These are phyloP conservation scores for Pyrenula massariospora DNA, from an alignment of 495 filamentous ascomycete genomes.

Conservation along the genomic window DNA sequence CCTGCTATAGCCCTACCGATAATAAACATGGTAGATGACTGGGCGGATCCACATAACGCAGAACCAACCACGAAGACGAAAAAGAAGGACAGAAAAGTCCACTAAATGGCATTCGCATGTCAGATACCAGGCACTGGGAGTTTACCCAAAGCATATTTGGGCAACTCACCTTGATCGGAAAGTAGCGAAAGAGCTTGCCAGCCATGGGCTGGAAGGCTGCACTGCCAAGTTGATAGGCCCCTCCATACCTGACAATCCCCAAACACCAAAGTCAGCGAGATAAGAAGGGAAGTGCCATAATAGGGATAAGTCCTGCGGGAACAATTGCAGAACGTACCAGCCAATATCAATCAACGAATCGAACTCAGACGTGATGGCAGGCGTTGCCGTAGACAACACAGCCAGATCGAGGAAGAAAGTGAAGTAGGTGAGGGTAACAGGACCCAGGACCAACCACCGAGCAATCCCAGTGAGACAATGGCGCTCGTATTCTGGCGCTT, in stretches of 20 bases:
- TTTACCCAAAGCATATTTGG: constrained; percentile 4
- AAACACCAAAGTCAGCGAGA: not conserved
- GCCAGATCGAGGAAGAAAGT: constrained; percentile 18
- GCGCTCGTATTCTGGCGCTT: not conserved
- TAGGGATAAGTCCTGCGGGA: not conserved
- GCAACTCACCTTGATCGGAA: constrained; percentile 15
- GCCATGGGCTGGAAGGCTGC: constrained; percentile 16
- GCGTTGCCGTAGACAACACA: constrained; percentile 17
- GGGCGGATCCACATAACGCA: constrained; percentile 27
- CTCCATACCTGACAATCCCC: constrained; percentile 12
- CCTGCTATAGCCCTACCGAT: constrained; percentile 32
- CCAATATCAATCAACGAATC: constrained; percentile 18
- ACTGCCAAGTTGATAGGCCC: constrained; percentile 17
- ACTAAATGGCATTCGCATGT: constrained; percentile 8
- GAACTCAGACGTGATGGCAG: constrained; percentile 18
- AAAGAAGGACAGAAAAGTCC: constrained; percentile 23
- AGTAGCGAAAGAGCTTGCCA: constrained; percentile 19
- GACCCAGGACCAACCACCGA: constrained; percentile 6
- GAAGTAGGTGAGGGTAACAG: constrained; percentile 16
- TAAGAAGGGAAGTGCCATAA: not conserved
- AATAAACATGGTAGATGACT: constrained; percentile 31
- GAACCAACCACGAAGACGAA: constrained; percentile 31
- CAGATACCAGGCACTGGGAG: not conserved
- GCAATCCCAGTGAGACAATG: constrained; percentile 3
- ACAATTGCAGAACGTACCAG: constrained; percentile 9